These are phyloP conservation scores for Aurantiochytrium sp. DNA, from an alignment of 108 stramenopile species.

Conservation along the genomic window DNA sequence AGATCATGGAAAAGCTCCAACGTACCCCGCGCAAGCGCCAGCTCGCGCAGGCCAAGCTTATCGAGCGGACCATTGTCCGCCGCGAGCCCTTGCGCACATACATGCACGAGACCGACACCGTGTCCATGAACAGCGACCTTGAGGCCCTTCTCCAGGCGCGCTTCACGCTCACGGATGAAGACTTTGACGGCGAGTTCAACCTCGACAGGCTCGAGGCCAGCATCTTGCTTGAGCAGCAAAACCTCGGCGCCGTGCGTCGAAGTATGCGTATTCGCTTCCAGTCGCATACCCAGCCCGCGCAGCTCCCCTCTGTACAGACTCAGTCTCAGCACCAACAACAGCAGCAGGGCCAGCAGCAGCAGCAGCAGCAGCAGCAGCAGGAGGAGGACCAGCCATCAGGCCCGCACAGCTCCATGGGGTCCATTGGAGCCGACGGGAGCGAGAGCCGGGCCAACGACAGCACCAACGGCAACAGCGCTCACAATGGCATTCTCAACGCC, in stretches of 20 bases:
- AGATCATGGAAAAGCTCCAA: neutral
- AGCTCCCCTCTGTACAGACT: too few species aligned
- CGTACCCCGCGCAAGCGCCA: neutral
- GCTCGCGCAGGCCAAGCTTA: neutral
- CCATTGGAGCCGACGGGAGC: too few species aligned
- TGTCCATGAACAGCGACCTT: neutral
- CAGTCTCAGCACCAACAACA: neutral
- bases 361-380: neutral
- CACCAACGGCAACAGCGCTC: neutral
- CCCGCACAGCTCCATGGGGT: too few species aligned
- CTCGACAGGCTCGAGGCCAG: neutral
- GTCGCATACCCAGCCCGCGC: neutral
- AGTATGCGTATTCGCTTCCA: neutral
- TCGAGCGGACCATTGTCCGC: neutral
- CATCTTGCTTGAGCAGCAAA: neutral
- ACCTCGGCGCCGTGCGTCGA: neutral
- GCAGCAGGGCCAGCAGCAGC: neutral
- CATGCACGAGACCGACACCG: neutral
- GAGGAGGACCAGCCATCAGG: neutral
- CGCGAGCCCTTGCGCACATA: neutral
- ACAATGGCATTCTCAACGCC: neutral
- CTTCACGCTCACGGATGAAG: neutral
- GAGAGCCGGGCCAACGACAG: neutral
- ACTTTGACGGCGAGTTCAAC: neutral
- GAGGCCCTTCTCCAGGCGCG: neutral